phyloP scores from a whole-genome alignment of 2,329 filamentous ascomycete species.

The Ophiostoma australiae region DNA sequence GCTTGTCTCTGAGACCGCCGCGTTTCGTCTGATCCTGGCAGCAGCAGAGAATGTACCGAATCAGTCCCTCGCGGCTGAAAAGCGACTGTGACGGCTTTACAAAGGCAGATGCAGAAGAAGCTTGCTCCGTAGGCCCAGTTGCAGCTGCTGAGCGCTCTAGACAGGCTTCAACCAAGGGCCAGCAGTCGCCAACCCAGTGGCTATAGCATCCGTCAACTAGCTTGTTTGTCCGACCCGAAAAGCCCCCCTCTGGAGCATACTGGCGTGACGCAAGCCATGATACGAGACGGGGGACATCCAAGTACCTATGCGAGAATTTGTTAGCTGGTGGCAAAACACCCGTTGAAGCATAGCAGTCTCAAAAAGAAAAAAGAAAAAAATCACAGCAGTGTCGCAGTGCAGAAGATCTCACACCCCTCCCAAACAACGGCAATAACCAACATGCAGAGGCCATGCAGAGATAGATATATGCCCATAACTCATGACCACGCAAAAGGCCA shows the following conservation, averaged over 20 bases:
- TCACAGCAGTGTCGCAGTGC: neutral
- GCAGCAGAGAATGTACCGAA: slow-evolving; percentile 83
- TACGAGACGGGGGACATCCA: slow-evolving; percentile 71
- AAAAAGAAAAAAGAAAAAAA: neutral
- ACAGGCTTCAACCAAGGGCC: slow-evolving; percentile 81
- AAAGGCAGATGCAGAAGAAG: neutral
- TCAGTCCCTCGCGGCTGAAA: slow-evolving; percentile 79
- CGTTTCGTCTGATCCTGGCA: slow-evolving; percentile 67
- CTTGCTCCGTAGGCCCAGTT: neutral
- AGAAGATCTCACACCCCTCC: neutral
- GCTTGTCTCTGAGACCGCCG: slow-evolving; percentile 90
- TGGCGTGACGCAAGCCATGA: slow-evolving; percentile 88
- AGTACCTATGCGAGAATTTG: slow-evolving; percentile 48
- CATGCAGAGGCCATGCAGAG: neutral
- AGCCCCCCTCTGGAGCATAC: slow-evolving; percentile 84
- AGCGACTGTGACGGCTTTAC: slow-evolving; percentile 43
- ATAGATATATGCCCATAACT: neutral
- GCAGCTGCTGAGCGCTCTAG: slow-evolving; percentile 40
- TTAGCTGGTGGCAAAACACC: neutral
- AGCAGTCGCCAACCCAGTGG: slow-evolving; percentile 95
- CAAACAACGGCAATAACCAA: neutral
- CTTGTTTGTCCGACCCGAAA: slow-evolving; percentile 93
- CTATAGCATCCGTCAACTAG: slow-evolving; percentile 97
- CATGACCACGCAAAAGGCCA: neutral
- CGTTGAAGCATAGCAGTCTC: neutral